A percentile compares a stretch with the other conserved stretches of the same genome.
These are phyloP conservation scores for Phlyctochytrium arcticum DNA, from an alignment of 192 early-diverging fungal species.

Conservation along the genomic window DNA sequence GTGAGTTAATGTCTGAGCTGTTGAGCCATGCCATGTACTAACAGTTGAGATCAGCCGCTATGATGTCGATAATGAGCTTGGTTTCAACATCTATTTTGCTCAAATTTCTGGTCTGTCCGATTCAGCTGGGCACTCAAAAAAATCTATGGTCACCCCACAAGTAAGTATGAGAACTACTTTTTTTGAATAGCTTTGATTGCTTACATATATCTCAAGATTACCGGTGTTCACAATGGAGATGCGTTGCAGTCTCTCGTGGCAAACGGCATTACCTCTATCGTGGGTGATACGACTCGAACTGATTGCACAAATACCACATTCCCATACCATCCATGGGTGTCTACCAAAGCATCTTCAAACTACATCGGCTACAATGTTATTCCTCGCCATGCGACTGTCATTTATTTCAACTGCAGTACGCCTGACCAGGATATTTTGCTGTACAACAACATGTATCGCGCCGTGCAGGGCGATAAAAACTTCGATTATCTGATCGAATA, in stretches of 20 bases:
- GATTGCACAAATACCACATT: conserved; percentile 7
- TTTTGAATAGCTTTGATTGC: not conserved
- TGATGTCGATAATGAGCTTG: conserved; percentile 36
- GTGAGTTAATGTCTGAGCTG: no score
- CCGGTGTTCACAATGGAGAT: conserved; percentile 44
- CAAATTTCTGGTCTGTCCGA: conserved; percentile 19
- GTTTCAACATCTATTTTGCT: conserved; percentile 43
- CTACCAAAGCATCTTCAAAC: conserved; percentile 33
- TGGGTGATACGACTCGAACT: conserved; percentile 34
- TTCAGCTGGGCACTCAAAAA: conserved; percentile 12
- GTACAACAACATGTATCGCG: conserved; percentile 28
- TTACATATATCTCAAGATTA: conserved; percentile 13
- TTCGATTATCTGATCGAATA: conserved; percentile 33
- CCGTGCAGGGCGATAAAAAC: conserved; percentile 7
- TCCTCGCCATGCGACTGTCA: conserved; percentile 31
- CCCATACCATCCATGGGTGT: conserved; percentile 29
- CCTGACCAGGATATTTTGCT: conserved; percentile 12
- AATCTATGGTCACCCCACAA: conserved; percentile 37
- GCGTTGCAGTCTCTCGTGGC: conserved; percentile 32
- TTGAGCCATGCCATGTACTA: no score
- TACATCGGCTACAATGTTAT: conserved; percentile 41
- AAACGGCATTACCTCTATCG: conserved; percentile 29
- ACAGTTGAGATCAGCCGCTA: conserved; percentile 17
- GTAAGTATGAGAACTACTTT: not conserved
- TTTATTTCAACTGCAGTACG: conserved; percentile 33